phyloP scores from a whole-genome alignment of 2,329 filamentous ascomycete species.

The Arthroderma sp. region DNA sequence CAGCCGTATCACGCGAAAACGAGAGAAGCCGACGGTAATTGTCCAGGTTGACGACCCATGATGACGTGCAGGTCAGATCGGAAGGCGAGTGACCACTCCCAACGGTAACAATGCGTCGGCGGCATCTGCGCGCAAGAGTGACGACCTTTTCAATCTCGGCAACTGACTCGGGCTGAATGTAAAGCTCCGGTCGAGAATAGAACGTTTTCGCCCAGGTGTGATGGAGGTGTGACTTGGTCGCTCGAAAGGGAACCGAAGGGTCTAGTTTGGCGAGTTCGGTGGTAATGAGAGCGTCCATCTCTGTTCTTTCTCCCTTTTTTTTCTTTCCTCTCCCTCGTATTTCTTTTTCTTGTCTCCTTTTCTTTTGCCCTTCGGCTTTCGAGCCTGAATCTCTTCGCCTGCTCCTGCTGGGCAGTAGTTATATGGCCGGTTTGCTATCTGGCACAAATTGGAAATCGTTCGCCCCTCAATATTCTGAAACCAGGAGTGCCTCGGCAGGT shows the following conservation, averaged over 20 bases:
- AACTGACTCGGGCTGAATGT: slow-evolving; percentile 69
- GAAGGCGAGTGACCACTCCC: slow-evolving; percentile 88
- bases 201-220: slow-evolving; percentile 94
- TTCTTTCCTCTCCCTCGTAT: background rate
- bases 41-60: slow-evolving; percentile 92
- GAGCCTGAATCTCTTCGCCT: background rate
- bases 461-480: background rate
- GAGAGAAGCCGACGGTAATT: slow-evolving; percentile 60
- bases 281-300: slow-evolving; percentile 16
- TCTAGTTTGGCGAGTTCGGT: slow-evolving; percentile 48
- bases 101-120: slow-evolving; percentile 71
- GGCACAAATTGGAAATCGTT: background rate
- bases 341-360: background rate
- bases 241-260: slow-evolving; percentile 62
- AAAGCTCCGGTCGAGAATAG: slow-evolving; percentile 77
- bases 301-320: slow-evolving; percentile 4
- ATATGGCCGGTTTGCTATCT: background rate
- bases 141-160: slow-evolving; percentile 74
- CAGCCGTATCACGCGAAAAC: slow-evolving; percentile 52
- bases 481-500: background rate
- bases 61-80: slow-evolving; percentile 80
- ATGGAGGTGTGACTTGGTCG: slow-evolving; percentile 59
- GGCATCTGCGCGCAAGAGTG: slow-evolving; percentile 65
- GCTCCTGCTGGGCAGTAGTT: background rate
- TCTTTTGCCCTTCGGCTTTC: background rate